Percentiles rank a stretch among this genome's conserved stretches.
Conservation (phyloP, 371 early-diverging fungal genomes). For the Lichtheimia ornata region DNA sequence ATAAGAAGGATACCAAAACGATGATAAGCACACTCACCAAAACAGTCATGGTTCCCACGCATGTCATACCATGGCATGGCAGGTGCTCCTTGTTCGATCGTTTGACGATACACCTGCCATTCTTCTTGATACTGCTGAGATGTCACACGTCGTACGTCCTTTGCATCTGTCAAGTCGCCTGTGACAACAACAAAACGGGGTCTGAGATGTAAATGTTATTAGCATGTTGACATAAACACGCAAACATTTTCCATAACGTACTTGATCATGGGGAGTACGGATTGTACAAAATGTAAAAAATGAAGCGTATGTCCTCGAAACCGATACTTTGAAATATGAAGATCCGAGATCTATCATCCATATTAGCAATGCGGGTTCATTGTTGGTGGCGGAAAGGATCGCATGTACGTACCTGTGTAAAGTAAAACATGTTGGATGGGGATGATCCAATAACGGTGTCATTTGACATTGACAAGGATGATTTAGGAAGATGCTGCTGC, state of each 20-base stretch:
- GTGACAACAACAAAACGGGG: slow-evolving; percentile 72
- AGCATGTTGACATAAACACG: too few relatives aligned
- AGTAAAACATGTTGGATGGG: slow-evolving; percentile 60
- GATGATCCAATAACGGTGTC: slow-evolving; percentile 35
- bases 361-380: neutral
- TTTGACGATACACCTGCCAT: slow-evolving; percentile 74
- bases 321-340: slow-evolving; percentile 79
- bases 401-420: slow-evolving; percentile 53
- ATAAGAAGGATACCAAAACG: slow-evolving; percentile 22
- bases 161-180: slow-evolving; percentile 90
- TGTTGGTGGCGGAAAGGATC: neutral
- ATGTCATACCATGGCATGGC: slow-evolving; percentile 75
- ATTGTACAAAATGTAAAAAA: slow-evolving; percentile 75
- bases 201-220: slow-evolving; percentile 15
- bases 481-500: neutral
- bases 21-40: slow-evolving; percentile 65
- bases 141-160: slow-evolving; percentile 59
- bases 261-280: slow-evolving; percentile 66
- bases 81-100: slow-evolving; percentile 57
- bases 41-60: slow-evolving; percentile 88
- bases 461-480: slow-evolving; percentile 1
- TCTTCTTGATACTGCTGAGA: slow-evolving; percentile 83
- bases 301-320: slow-evolving; percentile 69
- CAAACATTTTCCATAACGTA: slow-evolving; percentile 3
- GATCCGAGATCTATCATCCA: slow-evolving; percentile 69